Percentiles rank a stretch among this genome's conserved stretches.
phyloP scores from a whole-genome alignment of 768 basidiomycete genomes.

The Panellus pusillus region DNA sequence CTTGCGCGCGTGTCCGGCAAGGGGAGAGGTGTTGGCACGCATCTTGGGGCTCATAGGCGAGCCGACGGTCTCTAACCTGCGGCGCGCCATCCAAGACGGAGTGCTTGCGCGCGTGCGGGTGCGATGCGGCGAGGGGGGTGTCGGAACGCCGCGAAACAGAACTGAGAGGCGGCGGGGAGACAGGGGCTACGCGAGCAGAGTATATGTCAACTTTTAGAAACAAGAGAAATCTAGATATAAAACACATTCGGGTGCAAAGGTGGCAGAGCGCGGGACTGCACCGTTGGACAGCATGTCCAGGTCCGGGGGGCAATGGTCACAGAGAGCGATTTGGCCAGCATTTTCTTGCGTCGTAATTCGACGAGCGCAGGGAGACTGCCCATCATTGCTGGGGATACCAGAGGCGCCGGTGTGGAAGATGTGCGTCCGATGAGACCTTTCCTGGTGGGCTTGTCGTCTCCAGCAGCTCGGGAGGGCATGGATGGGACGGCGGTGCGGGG shows the following conservation, averaged over 20 bases:
- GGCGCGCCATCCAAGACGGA: slow-evolving; percentile 55
- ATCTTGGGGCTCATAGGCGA: no score
- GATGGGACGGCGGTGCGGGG: slow-evolving; percentile 33
- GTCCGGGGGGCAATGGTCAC: slow-evolving; percentile 60
- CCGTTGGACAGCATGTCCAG: slow-evolving; percentile 29
- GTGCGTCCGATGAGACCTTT: slow-evolving; percentile 59
- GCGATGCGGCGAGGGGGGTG: slow-evolving; percentile 51
- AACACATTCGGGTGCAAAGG: slow-evolving; percentile 11
- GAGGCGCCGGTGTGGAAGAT: slow-evolving; percentile 2
- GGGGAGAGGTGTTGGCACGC: slow-evolving; percentile 40
- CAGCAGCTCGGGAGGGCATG: slow-evolving; percentile 7
- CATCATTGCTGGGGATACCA: slow-evolving; percentile 25
- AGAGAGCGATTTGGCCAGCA: slow-evolving; percentile 65
- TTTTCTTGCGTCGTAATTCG: slow-evolving; percentile 53
- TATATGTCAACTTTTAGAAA: slow-evolving; percentile 17
- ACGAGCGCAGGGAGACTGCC: slow-evolving; percentile 47
- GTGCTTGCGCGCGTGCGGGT: slow-evolving; percentile 78
- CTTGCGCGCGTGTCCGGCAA: slow-evolving; percentile 68
- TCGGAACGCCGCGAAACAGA: slow-evolving; percentile 31
- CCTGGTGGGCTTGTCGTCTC: slow-evolving; percentile 35
- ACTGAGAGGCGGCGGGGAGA: slow-evolving; percentile 6
- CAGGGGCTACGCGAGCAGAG: slow-evolving; percentile 4
- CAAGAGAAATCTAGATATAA: slow-evolving; percentile 15
- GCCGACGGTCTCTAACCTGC: no score
- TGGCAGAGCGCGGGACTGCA: slow-evolving; percentile 5